Conservation (phyloP, 108 stramenopile species). For the Cyclostephanos tholiformis region DNA sequence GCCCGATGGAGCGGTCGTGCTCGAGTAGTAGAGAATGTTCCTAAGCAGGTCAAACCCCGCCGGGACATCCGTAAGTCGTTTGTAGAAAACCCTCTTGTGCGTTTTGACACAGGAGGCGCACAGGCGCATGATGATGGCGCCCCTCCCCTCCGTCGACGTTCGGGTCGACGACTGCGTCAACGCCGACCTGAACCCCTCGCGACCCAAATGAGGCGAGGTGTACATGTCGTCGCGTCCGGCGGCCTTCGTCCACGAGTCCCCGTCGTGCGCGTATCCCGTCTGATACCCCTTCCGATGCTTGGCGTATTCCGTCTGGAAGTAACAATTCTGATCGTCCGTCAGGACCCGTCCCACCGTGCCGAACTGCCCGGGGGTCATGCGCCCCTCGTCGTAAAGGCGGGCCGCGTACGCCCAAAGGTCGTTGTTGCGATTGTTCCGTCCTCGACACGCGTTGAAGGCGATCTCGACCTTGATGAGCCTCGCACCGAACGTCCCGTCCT, state of each 20-base stretch:
- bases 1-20: slow-evolving; percentile 10
- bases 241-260: slow-evolving; percentile 25
- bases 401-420: slow-evolving; percentile 51
- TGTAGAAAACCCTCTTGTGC: slow-evolving; percentile 45
- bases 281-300: slow-evolving; percentile 20
- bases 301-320: slow-evolving; percentile 14
- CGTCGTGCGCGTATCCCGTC: slow-evolving; percentile 37
- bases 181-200: slow-evolving; percentile 34
- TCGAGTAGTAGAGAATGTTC: slow-evolving; percentile 39
- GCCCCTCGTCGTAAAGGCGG: slow-evolving; percentile 41
- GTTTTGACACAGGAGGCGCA: slow-evolving; percentile 35
- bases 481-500: slow-evolving; percentile 14
- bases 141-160: background rate
- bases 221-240: slow-evolving; percentile 31
- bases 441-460: slow-evolving; percentile 47
- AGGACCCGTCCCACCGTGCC: slow-evolving; percentile 25
- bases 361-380: slow-evolving; percentile 26
- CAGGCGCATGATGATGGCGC: slow-evolving; percentile 31
- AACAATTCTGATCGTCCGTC: slow-evolving; percentile 24
- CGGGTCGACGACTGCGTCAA: slow-evolving; percentile 1
- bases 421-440: slow-evolving; percentile 40
- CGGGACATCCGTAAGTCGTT: slow-evolving; percentile 38
- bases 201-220: background rate
- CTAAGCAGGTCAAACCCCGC: slow-evolving; percentile 25
- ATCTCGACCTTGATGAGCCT: slow-evolving; percentile 20